A percentile compares a stretch with the other conserved stretches of the same genome.
These are phyloP conservation scores for Botrytis aclada DNA, from an alignment of 2,329 filamentous ascomycete genomes.

Conservation along the genomic window DNA sequence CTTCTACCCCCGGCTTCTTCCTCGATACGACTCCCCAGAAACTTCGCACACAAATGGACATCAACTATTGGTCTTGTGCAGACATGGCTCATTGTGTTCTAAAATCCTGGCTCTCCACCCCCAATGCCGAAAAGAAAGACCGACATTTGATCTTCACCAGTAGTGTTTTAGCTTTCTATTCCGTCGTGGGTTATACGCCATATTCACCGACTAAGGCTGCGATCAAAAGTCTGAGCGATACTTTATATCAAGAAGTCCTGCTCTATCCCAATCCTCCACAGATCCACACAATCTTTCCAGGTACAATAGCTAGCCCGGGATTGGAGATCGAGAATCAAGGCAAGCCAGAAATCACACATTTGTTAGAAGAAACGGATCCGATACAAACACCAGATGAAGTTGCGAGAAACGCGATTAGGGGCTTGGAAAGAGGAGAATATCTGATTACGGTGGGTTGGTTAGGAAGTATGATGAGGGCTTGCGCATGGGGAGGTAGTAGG, in stretches of 20 bases:
- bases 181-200: constrained; percentile 75
- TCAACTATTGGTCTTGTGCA: constrained; percentile 84
- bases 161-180: constrained; percentile 70
- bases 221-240: constrained; percentile 77
- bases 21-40: constrained; percentile 66
- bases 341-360: constrained; percentile 77
- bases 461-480: constrained; percentile 68
- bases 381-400: constrained; percentile 76
- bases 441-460: constrained; percentile 73
- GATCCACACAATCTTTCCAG: constrained; percentile 79
- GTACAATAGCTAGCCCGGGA: constrained; percentile 75
- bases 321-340: constrained; percentile 70
- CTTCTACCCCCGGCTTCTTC: constrained; percentile 72
- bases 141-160: constrained; percentile 87
- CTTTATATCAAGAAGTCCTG: constrained; percentile 76
- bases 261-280: constrained; percentile 82
- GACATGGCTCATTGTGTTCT: constrained; percentile 83
- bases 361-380: constrained; percentile 79
- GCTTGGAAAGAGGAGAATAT: constrained; percentile 77
- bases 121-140: constrained; percentile 47
- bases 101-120: constrained; percentile 63
- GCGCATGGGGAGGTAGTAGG: constrained; percentile 51
- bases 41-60: constrained; percentile 78
- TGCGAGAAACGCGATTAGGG: constrained; percentile 64
- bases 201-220: constrained; percentile 87